Evolutionary conservation across 2,329 filamentous ascomycete species (phyloP).

Genomic region (Colletotrichum lini): DNA sequence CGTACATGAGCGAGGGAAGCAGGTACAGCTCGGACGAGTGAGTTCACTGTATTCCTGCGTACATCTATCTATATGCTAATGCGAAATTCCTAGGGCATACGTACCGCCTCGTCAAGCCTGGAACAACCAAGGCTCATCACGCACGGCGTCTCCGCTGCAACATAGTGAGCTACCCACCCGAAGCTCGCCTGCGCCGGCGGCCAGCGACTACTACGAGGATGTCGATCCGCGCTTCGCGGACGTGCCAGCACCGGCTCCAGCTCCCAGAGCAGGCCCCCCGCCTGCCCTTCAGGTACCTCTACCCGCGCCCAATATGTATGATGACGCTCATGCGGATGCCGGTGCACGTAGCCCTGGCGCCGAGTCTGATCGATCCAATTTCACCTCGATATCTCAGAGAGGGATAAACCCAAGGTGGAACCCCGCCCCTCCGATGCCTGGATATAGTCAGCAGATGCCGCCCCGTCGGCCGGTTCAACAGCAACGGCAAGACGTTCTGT

Average conservation of each 20-base stretch:
- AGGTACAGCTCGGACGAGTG: conserved; percentile 83
- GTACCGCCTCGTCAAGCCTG: conserved; percentile 70
- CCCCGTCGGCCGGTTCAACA: conserved; percentile 59
- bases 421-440: conserved; percentile 61
- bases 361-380: conserved; percentile 84
- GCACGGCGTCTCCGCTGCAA: conserved; percentile 60
- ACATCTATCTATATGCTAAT: conserved; percentile 45
- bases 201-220: conserved; percentile 87
- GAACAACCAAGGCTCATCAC: conserved; percentile 63
- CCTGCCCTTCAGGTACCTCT: conserved; percentile 42
- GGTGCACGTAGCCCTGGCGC: conserved; percentile 77
- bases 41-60: conserved; percentile 53
- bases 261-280: conserved; percentile 44
- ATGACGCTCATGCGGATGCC: conserved; percentile 71
- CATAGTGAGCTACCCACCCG: conserved; percentile 55
- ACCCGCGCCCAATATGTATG: conserved; percentile 64
- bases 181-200: conserved; percentile 52
- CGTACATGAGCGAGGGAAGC: conserved; percentile 76
- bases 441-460: conserved; percentile 59
- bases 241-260: conserved; percentile 22
- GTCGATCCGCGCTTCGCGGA: conserved; percentile 87
- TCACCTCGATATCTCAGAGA: conserved; percentile 91
- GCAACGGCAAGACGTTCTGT: conserved; percentile 78
- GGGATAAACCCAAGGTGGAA: conserved; percentile 92
- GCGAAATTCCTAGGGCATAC: conserved; percentile 65